Evolutionary conservation across 2,329 filamentous ascomycete genomes (phyloP).

Genomic region (Verticillium nonalfalfae): DNA sequence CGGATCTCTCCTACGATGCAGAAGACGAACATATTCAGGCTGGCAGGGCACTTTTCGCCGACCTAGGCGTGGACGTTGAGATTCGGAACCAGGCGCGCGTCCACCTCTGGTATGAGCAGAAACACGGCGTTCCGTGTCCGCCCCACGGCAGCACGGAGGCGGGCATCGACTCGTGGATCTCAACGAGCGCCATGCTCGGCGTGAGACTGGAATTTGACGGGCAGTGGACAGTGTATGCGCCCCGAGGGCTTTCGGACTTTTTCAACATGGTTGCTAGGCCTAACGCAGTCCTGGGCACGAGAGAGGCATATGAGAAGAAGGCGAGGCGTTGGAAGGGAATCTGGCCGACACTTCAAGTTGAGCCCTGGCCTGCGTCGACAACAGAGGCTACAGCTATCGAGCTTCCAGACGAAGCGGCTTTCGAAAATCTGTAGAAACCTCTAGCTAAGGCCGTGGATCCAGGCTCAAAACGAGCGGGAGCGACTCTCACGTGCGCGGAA

Average conservation of each 20-base stretch:
- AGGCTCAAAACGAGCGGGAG: too few species aligned
- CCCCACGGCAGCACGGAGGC: conserved; percentile 21
- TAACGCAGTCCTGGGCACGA: conserved; percentile 18
- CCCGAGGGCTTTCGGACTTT: conserved; percentile 26
- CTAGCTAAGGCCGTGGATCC: too few species aligned
- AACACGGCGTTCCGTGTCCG: conserved; percentile 22
- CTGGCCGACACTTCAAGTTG: conserved; percentile 20
- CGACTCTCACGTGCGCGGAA: too few species aligned
- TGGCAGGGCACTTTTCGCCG: conserved; percentile 20
- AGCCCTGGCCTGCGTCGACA: conserved; percentile 15
- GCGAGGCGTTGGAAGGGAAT: conserved; percentile 20
- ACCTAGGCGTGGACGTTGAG: conserved; percentile 23
- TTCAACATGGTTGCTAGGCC: conserved; percentile 25
- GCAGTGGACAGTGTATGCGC: conserved; percentile 26
- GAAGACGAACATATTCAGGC: conserved; percentile 25
- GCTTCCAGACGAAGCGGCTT: too few species aligned
- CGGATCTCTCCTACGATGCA: conserved; percentile 27
- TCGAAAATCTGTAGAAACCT: too few species aligned
- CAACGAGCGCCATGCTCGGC: conserved; percentile 26
- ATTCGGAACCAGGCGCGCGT: conserved; percentile 31
- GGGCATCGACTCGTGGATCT: conserved; percentile 26
- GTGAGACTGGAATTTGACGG: conserved; percentile 16
- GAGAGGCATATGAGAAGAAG: conserved; percentile 22
- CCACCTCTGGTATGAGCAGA: conserved; percentile 27
- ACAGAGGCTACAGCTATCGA: too few species aligned